Percentiles rank a stretch among this genome's conserved stretches.
Evolutionary conservation across 2,329 filamentous ascomycete species (phyloP).

Genomic region (Rasamsonia emersonii): DNA sequence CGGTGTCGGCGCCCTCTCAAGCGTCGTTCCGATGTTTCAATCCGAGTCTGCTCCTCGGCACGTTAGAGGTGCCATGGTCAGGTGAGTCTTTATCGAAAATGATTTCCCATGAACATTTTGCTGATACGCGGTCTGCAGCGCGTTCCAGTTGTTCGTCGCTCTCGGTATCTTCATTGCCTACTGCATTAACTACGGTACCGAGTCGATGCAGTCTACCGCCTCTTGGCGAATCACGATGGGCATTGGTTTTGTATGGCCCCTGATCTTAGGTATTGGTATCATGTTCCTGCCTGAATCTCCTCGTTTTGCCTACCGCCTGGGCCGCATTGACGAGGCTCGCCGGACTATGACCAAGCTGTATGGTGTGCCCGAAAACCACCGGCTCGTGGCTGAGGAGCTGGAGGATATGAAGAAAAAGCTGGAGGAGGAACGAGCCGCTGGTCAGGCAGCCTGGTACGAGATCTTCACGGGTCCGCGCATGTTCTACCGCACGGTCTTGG

Average conservation of each 20-base stretch:
- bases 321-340: constrained; percentile 44
- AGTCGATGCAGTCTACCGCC: constrained; percentile 33
- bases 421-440: constrained; percentile 44
- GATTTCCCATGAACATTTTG: too few relatives aligned
- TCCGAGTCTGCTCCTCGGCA: constrained; percentile 39
- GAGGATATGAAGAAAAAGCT: constrained; percentile 51
- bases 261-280: constrained; percentile 47
- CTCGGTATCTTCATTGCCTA: constrained; percentile 42
- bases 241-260: constrained; percentile 49
- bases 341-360: constrained; percentile 48
- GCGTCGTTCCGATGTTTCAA: constrained; percentile 41
- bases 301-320: constrained; percentile 49
- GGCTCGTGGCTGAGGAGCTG: constrained; percentile 47
- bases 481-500: constrained; percentile 38
- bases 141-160: constrained; percentile 44
- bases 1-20: constrained; percentile 39
- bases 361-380: constrained; percentile 48
- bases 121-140: constrained; percentile 22
- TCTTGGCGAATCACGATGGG: constrained; percentile 47
- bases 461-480: constrained; percentile 41
- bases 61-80: constrained; percentile 40
- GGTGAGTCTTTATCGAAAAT: constrained; percentile 14
- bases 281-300: constrained; percentile 50
- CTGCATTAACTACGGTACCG: constrained; percentile 41
- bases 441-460: constrained; percentile 32